Evolutionary conservation across 2,329 filamentous ascomycete species (phyloP), one percentile per base, ranked within the genome.

Genomic region (Exophiala oligosperma): DNA sequence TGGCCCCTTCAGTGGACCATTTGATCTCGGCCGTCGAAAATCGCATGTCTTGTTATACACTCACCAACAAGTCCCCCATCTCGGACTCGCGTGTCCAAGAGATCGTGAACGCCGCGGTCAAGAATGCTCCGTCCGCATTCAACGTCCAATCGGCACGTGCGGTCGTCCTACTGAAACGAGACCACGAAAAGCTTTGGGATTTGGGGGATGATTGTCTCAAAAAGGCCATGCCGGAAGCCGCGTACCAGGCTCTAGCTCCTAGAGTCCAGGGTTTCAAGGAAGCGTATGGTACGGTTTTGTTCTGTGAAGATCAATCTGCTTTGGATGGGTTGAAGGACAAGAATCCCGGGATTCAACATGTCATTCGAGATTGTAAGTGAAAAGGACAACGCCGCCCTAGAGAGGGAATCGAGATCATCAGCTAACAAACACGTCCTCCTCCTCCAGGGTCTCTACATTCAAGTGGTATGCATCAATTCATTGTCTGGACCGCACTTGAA

Each of bases 141-240:
- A 96, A 96, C 84, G 89, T 86, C 44, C 92, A 96, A 79, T 86
- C 85, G 66, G 88, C 90, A 65, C 87, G 92, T 57, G 77, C 89
- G 57, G 83, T 96, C 50, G 83, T 96, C 51, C 84, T 96, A 54
- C 81, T 93, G 69, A 87, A 89, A 69, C 83, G 83, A 61, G 89
- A 96, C 74, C 92, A 97, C 79, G 86, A 92, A 68, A 88, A 89
- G 78, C 85, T 96, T 67, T 97, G 92, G 92, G 86, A 91, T 72
- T 79, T 91, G 59, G 81, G 85, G 53, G 52, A 60, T n/a, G 52
- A 53, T 2, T 17, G n/a, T 29, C 2, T 62, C 23, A 52, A 51
- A 26, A 32, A 53, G 3, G 23, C 43, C 35, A 48, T 60, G 48
- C 58, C 58, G 2, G 58, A 57, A 23, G 17, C 38, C 12, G 54